These are phyloP conservation scores for Vanrija sp. DNA, from an alignment of 1,284 basidiomycete genomes.

Conservation along the genomic window DNA sequence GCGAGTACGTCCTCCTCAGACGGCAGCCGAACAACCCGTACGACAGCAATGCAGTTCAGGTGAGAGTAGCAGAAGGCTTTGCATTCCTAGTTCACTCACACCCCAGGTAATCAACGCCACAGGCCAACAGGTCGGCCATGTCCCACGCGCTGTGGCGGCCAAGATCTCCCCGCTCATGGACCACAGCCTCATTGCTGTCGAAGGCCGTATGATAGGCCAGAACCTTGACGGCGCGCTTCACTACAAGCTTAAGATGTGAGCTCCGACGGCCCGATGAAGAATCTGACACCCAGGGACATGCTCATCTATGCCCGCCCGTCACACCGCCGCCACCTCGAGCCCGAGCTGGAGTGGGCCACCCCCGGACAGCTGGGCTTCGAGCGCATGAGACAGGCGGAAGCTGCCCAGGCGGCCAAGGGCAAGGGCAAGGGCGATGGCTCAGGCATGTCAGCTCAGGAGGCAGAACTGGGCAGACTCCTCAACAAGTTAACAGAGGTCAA, in stretches of 20 bases:
- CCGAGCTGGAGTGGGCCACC: constrained; percentile 67
- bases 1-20: constrained; percentile 69
- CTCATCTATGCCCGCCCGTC: constrained; percentile 63
- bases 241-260: constrained; percentile 61
- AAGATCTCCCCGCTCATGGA: constrained; percentile 71
- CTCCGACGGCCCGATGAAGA: no score
- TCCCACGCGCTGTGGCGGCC: constrained; percentile 59
- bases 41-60: constrained; percentile 56
- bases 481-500: constrained; percentile 68
- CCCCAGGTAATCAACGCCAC: constrained; percentile 72
- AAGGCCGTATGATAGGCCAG: constrained; percentile 59
- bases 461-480: constrained; percentile 42
- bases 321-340: constrained; percentile 60
- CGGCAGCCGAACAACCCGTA: constrained; percentile 66
- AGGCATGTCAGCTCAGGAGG: constrained; percentile 7
- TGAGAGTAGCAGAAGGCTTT: constrained; percentile 30
- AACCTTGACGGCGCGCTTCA: constrained; percentile 35
- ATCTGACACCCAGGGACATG: constrained; percentile 46
- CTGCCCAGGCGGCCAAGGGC: constrained; percentile 7
- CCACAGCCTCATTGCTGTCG: constrained; percentile 59
- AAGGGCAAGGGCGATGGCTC: constrained; percentile 7
- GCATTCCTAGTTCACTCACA: constrained; percentile 43
- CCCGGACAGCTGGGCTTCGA: constrained; percentile 58
- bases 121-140: constrained; percentile 69
- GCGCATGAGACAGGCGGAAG: constrained; percentile 21